Evolutionary conservation across 129 eudicot genomes (phyloP).

Genomic region (Oenanthe sinensis): DNA sequence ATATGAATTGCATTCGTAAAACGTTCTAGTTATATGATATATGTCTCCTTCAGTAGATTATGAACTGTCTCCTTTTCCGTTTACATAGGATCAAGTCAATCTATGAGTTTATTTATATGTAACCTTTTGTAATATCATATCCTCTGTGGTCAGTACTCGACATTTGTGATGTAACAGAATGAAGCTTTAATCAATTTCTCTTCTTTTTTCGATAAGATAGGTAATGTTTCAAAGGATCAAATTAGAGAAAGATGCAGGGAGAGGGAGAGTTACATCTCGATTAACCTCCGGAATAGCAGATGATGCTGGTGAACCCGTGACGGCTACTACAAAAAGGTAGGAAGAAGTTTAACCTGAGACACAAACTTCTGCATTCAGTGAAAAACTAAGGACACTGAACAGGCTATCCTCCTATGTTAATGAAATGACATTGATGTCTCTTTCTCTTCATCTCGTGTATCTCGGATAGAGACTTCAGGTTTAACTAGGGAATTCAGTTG

Average conservation of each 20-base stretch:
- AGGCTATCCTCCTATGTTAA: background rate
- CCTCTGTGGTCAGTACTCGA: background rate
- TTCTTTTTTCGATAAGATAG: background rate
- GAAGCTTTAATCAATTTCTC: background rate
- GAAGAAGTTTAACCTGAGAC: background rate
- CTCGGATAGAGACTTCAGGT: background rate
- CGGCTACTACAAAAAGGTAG: background rate
- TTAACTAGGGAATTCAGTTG: background rate
- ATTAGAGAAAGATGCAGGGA: constrained; percentile 17
- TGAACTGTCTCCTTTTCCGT: background rate
- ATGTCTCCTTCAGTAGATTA: background rate
- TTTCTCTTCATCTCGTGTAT: background rate
- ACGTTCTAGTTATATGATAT: background rate
- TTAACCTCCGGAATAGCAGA: constrained; percentile 18
- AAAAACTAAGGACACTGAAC: background rate
- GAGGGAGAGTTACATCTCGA: constrained; percentile 20
- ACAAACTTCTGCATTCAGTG: background rate
- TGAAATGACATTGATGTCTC: background rate
- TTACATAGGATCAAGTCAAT: background rate
- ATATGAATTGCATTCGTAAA: background rate
- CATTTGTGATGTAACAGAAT: background rate
- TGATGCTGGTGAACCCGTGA: constrained; percentile 9
- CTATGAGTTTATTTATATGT: background rate
- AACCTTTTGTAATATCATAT: background rate
- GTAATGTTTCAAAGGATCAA: background rate